Conservation (phyloP, 2,329 filamentous ascomycete genomes). For the Knufia petricola region DNA sequence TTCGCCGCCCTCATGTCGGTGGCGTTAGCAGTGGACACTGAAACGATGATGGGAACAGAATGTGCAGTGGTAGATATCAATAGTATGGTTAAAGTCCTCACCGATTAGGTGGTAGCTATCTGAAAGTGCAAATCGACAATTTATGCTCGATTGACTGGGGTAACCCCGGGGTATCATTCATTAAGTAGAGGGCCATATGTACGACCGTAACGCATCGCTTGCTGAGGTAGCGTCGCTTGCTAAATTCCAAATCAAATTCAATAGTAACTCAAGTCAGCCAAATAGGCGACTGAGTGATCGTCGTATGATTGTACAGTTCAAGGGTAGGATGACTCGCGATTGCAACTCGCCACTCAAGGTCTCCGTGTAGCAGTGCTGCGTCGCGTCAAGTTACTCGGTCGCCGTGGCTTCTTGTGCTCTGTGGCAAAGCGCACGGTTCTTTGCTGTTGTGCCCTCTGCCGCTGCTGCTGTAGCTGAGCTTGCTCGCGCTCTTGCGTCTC, state of each 20-base stretch:
- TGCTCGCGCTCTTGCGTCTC: slow-evolving; percentile 21
- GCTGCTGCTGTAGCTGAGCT: slow-evolving; percentile 10
- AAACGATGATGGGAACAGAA: not conserved
- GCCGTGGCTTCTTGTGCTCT: slow-evolving; percentile 14
- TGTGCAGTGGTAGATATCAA: not conserved
- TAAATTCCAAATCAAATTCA: not conserved
- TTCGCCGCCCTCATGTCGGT: too few relatives aligned
- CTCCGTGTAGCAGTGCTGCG: not conserved
- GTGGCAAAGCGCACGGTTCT: slow-evolving; percentile 20
- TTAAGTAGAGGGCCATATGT: not conserved
- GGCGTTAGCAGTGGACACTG: too few relatives aligned
- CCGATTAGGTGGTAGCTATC: not conserved
- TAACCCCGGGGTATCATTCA: not conserved
- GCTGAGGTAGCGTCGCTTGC: not conserved
- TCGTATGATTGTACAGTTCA: not conserved
- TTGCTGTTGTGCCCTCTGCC: slow-evolving; percentile 9
- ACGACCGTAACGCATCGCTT: not conserved
- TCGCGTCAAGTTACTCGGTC: slow-evolving; percentile 7
- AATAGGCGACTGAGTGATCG: not conserved
- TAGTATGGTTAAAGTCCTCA: not conserved
- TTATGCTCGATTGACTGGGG: not conserved
- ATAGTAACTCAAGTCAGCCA: not conserved
- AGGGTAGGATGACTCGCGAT: not conserved
- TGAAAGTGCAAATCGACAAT: not conserved
- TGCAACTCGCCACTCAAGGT: not conserved